Conservation (phyloP, 1,284 basidiomycete genomes). For the Coriolopsis trogii region DNA sequence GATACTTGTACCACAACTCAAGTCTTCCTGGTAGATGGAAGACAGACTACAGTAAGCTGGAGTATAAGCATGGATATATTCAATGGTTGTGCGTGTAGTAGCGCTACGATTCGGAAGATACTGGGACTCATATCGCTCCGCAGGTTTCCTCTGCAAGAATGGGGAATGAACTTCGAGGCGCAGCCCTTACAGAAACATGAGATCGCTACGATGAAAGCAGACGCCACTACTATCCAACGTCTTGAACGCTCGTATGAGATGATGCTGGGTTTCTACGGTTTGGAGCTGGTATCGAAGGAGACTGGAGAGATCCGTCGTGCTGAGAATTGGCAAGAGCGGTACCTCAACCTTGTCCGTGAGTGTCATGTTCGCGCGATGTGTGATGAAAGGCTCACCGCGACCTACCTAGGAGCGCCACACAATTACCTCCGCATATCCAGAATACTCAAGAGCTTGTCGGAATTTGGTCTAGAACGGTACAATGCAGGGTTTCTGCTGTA, state of each 20-base stretch:
- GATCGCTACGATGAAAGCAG: slow-evolving; percentile 58
- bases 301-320: slow-evolving; percentile 55
- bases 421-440: slow-evolving; percentile 81
- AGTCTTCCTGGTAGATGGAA: slow-evolving; percentile 51
- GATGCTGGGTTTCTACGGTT: slow-evolving; percentile 79
- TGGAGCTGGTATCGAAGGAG: slow-evolving; percentile 57
- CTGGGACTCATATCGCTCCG: neutral
- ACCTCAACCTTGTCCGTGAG: slow-evolving; percentile 69
- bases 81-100: slow-evolving; percentile 79
- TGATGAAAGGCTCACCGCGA: neutral
- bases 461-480: slow-evolving; percentile 62
- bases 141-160: slow-evolving; percentile 71
- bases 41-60: slow-evolving; percentile 63
- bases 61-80: slow-evolving; percentile 72
- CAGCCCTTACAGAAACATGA: slow-evolving; percentile 71
- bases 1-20: too few relatives aligned
- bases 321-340: slow-evolving; percentile 52
- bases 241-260: slow-evolving; percentile 64
- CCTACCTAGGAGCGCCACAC: slow-evolving; percentile 59
- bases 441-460: slow-evolving; percentile 76
- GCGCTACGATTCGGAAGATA: too few relatives aligned
- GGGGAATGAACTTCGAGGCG: slow-evolving; percentile 70
- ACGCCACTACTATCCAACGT: slow-evolving; percentile 51
- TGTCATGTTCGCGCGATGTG: slow-evolving; percentile 21
- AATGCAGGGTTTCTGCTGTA: slow-evolving; percentile 72